Evolutionary conservation across 495 filamentous ascomycete species (phyloP), one percentile per base, ranked within the genome.

Genomic region (Terfezia boudieri): DNA sequence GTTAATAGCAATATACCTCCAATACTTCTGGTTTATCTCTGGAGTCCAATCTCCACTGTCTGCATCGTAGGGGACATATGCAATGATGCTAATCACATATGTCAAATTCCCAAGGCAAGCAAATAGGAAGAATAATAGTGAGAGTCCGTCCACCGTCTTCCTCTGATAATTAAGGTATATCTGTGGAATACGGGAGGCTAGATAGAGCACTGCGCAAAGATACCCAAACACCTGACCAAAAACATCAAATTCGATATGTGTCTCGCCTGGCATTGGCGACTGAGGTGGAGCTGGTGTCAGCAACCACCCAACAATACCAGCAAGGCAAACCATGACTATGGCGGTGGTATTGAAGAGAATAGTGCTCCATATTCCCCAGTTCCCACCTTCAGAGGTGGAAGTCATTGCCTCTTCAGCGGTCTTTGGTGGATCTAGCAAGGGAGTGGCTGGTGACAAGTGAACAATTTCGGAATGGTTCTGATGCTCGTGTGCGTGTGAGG

Each of bases 71-170:
- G 89, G 82, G 17, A 84, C 82, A 61, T 83, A 94, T 8, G 85
- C 87, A 49, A 96, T 69, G 43, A 98, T 96, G n/a, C 77, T 83
- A 16, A 94, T 64, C 6, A 95, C 86, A 61, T 92, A 98, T 0
- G 89, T 94, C 54, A 89, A 60, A 62, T 98, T 98, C 3, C 90
- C 90, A 20, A 95, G 74, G 65, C 87, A 94, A 8, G 89, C 90
- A 64, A 98, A 98, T 16, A 96, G 70, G 70, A 98, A 98, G 71
- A 98, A 98, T 0, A 98, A 71, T 60, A 94, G 73, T 17, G 82
- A 86, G 6, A 98, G 78, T 2, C 89, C 90, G 36, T 94, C 88
- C 1, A 87, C 94, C 35, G 78, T 83, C 67, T 90, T 94, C 41
- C 90, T 79, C 1, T 80, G 75, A 67, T 81, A 89, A 64, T 98